A percentile compares a stretch with the other conserved stretches of the same genome.
Conservation (phyloP, 257 asterid genomes). For the Parsonsia alboflavescens region DNA sequence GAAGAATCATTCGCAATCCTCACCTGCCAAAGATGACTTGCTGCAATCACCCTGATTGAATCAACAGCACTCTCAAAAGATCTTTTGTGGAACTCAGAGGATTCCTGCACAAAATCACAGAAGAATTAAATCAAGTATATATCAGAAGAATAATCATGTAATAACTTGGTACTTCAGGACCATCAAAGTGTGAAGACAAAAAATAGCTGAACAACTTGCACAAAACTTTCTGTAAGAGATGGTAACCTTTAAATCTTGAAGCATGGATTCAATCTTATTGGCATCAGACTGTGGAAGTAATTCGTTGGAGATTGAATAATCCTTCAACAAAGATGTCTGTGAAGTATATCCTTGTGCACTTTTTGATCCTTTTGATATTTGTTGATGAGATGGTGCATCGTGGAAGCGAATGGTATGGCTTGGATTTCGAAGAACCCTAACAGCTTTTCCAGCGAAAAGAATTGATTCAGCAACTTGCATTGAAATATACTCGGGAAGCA, state of each 20-base stretch:
- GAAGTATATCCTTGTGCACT: slow-evolving; percentile 44
- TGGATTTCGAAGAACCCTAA: slow-evolving; percentile 94
- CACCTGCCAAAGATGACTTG: slow-evolving; percentile 99
- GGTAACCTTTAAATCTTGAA: slow-evolving; percentile 78
- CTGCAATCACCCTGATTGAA: slow-evolving; percentile 89
- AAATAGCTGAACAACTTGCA: neutral
- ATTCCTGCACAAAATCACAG: slow-evolving; percentile 52
- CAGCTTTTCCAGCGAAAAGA: slow-evolving; percentile 95
- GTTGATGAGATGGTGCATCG: slow-evolving; percentile 50
- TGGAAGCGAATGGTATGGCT: slow-evolving; percentile 51
- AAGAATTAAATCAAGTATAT: slow-evolving; percentile 13
- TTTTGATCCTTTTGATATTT: slow-evolving; percentile 64
- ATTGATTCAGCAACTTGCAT: slow-evolving; percentile 78
- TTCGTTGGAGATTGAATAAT: slow-evolving; percentile 57
- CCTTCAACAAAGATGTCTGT: slow-evolving; percentile 40
- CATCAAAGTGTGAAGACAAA: neutral
- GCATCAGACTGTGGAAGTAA: slow-evolving; percentile 92
- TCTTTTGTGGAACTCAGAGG: slow-evolving; percentile 91
- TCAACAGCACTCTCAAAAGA: slow-evolving; percentile 78
- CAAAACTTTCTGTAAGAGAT: slow-evolving; percentile 12
- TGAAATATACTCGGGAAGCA: slow-evolving; percentile 92
- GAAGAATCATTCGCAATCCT: slow-evolving; percentile 18
- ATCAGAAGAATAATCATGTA: neutral
- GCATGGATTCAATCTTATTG: slow-evolving; percentile 85
- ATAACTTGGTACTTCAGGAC: neutral